phyloP scores from a whole-genome alignment of 2,329 filamentous ascomycete genomes.

The Aspergillus carbonarius region DNA sequence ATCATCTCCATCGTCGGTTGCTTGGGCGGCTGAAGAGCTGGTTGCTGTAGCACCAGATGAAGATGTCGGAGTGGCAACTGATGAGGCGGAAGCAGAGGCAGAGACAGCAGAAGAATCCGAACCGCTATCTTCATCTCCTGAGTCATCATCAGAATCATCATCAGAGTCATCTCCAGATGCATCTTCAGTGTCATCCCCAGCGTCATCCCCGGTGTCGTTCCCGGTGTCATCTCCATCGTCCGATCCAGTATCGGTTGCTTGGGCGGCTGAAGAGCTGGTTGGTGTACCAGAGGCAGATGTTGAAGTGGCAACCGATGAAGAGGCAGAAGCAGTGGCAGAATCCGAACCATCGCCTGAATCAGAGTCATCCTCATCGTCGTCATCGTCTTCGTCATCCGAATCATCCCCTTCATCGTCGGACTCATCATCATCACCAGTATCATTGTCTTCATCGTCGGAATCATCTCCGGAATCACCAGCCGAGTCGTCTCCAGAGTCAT shows the following conservation, averaged over 20 bases:
- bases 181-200: not conserved
- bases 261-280: too few relatives aligned
- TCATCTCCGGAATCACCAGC: not conserved
- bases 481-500: not conserved
- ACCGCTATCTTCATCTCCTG: not conserved
- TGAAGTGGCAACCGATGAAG: too few relatives aligned
- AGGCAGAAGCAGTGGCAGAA: too few relatives aligned
- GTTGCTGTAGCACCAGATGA: not conserved
- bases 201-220: not conserved
- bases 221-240: not conserved
- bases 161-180: not conserved
- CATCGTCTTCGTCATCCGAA: too few relatives aligned
- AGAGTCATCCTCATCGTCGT: too few relatives aligned
- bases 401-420: too few relatives aligned
- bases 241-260: too few relatives aligned
- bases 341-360: too few relatives aligned
- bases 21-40: too few relatives aligned
- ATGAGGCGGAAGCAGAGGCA: not conserved
- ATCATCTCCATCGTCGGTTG: not conserved
- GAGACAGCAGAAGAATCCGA: not conserved
- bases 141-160: not conserved
- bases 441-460: not conserved
- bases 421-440: not conserved
- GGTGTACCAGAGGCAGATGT: too few relatives aligned
- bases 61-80: not conserved